Evolutionary conservation across 2,329 filamentous ascomycete genomes (phyloP).

Genomic region (Sporothrix curviconia): DNA sequence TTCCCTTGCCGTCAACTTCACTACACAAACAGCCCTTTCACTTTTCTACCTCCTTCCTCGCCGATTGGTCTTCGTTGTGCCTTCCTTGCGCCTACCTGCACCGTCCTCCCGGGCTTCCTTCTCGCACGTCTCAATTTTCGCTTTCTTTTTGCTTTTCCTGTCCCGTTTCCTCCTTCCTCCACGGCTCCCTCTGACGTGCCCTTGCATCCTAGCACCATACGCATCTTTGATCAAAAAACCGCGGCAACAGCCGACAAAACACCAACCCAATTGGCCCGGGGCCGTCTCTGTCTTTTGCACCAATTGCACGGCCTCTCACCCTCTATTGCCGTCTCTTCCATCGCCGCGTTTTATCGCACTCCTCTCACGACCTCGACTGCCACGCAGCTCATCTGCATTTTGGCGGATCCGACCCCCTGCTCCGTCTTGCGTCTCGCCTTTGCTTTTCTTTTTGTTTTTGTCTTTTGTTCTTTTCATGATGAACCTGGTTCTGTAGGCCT

Average conservation of each 20-base stretch:
- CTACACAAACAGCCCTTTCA: not conserved
- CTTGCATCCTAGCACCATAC: constrained; percentile 1
- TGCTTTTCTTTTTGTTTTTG: not conserved
- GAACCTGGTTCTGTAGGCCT: constrained; percentile 7
- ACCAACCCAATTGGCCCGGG: not conserved
- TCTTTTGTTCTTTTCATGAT: not conserved
- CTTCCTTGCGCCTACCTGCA: not conserved
- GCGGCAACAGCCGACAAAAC: not conserved
- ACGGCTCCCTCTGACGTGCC: not conserved
- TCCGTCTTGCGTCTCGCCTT: not conserved
- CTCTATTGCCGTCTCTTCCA: not conserved
- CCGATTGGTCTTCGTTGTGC: not conserved
- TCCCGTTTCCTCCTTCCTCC: not conserved
- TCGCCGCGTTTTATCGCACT: not conserved
- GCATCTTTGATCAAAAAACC: not conserved
- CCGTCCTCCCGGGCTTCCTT: not conserved
- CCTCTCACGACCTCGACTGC: not conserved
- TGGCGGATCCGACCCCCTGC: too few species aligned
- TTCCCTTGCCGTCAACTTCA: not conserved
- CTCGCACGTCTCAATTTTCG: not conserved
- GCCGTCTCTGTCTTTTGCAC: not conserved
- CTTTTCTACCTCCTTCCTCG: not conserved
- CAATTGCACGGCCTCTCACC: not conserved
- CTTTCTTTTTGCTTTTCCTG: too few species aligned
- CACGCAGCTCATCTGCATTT: too few species aligned